Evolutionary conservation across 371 early-diverging fungal species (phyloP), one percentile per base, ranked within the genome.

Genomic region (Umbelopsis sp.): DNA sequence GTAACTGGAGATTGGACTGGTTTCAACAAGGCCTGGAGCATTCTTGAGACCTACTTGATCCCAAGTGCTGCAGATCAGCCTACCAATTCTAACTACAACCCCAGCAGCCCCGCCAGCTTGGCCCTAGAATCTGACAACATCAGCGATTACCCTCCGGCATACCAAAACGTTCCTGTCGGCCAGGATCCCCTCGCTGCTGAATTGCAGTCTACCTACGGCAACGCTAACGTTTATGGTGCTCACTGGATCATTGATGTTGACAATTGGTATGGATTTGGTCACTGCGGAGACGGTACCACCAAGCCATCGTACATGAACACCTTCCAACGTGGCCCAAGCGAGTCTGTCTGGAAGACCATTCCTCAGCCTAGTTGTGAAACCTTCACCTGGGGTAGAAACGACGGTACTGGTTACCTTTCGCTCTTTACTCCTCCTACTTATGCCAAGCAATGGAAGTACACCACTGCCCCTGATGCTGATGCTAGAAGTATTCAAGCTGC

Each of bases 1-100:
- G 48, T 48, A 5, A 48, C 48, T 48, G 48, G 48, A 48, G 20
- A 48, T 48, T 48, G 48, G 48, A 48, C 18, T 48, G 48, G 48
- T 20, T 48, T 48, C 48, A 48, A 48, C 48, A 48, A 10, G 8
- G 48, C 48, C 20, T 48, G 48, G 48, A 16, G 48, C 16, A 48
- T 48, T 18, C 48, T 48, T 48, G 48, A 48, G 20, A 16, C 8
- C 6, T 48, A 48, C 48, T 48, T 48, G 18, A 48, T 48, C 18
- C 48, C 48, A n/a, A 48, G 48, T 48, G 48, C 11, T n/a, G 16
- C 48, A n/a, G 48, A 48, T 48, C 48, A 48, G 20, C 48, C 48
- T 7, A 48, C 48, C 11, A 48, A 48, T 16, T 48, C 48, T 7
- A 12, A 12, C 48, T 48, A 48, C 18, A 48, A 48, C 18, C 48